These are phyloP conservation scores for Cladorrhinum sp. DNA, from an alignment of 2,329 filamentous ascomycete species.

Conservation along the genomic window DNA sequence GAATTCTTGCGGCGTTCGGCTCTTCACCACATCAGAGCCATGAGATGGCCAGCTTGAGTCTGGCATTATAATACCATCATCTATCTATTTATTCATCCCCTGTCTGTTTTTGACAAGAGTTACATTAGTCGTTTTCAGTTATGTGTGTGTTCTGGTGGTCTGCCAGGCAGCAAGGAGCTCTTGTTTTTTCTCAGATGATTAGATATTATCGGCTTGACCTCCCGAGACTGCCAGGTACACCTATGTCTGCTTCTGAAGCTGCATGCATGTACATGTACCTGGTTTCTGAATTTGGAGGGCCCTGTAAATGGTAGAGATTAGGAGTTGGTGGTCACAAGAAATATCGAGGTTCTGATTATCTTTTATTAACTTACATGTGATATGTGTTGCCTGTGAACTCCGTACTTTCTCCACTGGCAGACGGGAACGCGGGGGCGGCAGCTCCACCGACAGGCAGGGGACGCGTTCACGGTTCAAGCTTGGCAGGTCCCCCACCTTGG, in stretches of 20 bases:
- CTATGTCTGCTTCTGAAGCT: not conserved
- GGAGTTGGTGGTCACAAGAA: not conserved
- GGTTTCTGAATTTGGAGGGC: not conserved
- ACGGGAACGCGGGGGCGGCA: not conserved
- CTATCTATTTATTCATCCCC: not conserved
- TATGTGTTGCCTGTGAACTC: not conserved
- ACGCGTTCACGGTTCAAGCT: not conserved
- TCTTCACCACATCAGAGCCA: slow-evolving; percentile 17
- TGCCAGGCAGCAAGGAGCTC: not conserved
- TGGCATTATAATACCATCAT: not conserved
- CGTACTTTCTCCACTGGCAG: not conserved
- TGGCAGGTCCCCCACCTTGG: not conserved
- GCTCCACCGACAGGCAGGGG: not conserved
- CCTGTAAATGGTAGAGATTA: not conserved
- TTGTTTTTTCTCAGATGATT: not conserved
- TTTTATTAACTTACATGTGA: not conserved
- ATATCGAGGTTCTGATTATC: not conserved
- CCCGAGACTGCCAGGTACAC: not conserved
- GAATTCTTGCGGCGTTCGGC: slow-evolving; percentile 23
- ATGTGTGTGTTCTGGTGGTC: not conserved
- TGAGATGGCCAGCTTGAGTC: not conserved
- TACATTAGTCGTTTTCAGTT: not conserved
- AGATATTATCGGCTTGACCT: not conserved
- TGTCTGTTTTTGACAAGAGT: not conserved
- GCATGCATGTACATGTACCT: not conserved